Conservation (phyloP, 2,329 filamentous ascomycete genomes). For the Mycocentrospora acerina region DNA sequence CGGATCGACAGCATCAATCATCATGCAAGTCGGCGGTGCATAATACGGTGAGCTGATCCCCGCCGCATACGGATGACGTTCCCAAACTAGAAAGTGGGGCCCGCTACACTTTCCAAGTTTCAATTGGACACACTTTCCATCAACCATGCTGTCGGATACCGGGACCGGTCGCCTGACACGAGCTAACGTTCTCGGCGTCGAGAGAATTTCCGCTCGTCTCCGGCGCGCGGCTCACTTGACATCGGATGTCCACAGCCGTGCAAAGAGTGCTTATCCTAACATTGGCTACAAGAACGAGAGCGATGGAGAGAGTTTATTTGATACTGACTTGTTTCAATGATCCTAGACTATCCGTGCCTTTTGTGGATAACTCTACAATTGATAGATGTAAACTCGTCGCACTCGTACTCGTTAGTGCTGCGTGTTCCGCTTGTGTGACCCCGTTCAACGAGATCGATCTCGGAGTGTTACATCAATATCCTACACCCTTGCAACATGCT, state of each 20-base stretch:
- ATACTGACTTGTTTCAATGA: conserved; percentile 14
- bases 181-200: conserved; percentile 4
- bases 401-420: no score
- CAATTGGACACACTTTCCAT: conserved; percentile 10
- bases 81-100: conserved; percentile 4
- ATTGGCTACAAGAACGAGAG: conserved; percentile 1
- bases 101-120: neutral
- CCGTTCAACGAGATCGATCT: conserved; percentile 7
- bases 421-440: no score
- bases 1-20: no score
- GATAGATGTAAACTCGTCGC: no score
- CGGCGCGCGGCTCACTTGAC: conserved; percentile 4
- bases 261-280: conserved; percentile 1
- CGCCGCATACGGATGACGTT: conserved; percentile 9
- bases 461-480: conserved; percentile 3
- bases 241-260: conserved; percentile 2
- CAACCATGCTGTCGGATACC: conserved; percentile 12
- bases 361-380: no score
- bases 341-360: neutral
- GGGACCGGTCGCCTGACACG: conserved; percentile 9
- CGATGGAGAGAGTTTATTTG: conserved; percentile 6
- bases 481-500: no score
- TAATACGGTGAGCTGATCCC: conserved; percentile 13
- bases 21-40: neutral
- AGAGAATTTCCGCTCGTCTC: conserved; percentile 10